Evolutionary conservation across 179 eudicot genomes (phyloP), one percentile per base, ranked within the genome.

Genomic region (Beta corolliflora): DNA sequence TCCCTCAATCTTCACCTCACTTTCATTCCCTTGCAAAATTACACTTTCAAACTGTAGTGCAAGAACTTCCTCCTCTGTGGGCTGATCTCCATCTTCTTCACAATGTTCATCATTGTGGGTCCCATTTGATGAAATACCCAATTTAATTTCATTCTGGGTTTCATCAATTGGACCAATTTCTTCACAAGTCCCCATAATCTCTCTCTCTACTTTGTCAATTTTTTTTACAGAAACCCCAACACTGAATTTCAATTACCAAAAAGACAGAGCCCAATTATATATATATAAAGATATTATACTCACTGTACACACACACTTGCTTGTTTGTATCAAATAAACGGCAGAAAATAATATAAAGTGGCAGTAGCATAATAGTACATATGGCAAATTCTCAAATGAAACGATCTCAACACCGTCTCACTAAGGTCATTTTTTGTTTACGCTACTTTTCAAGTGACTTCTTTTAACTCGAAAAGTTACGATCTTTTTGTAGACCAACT

Each of bases 101-200:
- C 21, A 31, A 79, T 11, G 74, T 36, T 36, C 41, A 65, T 65
- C 76, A 23, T 60, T 65, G 66, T 55, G 76, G 56, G 75, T n/a
- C 52, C 82, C 81, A 78, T 48, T 71, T 4, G 80, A 75, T 64
- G 65, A 71, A 66, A 76, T 58, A 71, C 59, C 83, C 68, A 48
- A 53, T 9, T 6, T 75, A 81, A 76, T 71, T 31, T 79, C 83
- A 69, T 71, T 67, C 21, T 63, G 81, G 71, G 80, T 67, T 78
- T 81, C 86, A 71, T 71, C 5, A 29, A 72, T 44, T 48, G 61
- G 63, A 82, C 81, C 65, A 53, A 79, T 75, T 63, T 84, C 88
- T 65, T 84, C 89, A 76, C 83, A 75, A 41, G 85, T 84, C 41
- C 83, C 87, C 89, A 86, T 86, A 45, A 81, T 16, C 31, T 25